Evolutionary conservation across 495 filamentous ascomycete genomes (phyloP).

Genomic region (Chaetomium cochliodes): DNA sequence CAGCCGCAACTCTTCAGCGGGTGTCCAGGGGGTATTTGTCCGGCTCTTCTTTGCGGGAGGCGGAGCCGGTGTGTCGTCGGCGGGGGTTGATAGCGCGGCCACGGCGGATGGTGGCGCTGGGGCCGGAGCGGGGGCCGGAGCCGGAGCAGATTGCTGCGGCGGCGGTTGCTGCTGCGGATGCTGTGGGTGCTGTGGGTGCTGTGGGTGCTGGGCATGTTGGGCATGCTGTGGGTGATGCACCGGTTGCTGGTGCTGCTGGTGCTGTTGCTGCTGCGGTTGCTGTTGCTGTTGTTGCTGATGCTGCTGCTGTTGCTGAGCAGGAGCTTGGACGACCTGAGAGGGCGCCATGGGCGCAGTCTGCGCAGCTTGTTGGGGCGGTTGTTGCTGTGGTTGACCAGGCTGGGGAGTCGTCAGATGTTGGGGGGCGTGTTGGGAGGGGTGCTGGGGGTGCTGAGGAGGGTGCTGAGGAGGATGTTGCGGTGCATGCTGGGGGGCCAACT

Average conservation of each 20-base stretch:
- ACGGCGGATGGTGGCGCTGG: slow-evolving; percentile 39
- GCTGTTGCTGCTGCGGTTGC: slow-evolving; percentile 12
- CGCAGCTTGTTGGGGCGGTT: slow-evolving; percentile 21
- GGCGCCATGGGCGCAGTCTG: slow-evolving; percentile 32
- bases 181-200: slow-evolving; percentile 3
- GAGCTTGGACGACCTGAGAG: slow-evolving; percentile 21
- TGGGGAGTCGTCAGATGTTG: slow-evolving; percentile 28
- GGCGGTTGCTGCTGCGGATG: not conserved
- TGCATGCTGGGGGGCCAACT: slow-evolving; percentile 29
- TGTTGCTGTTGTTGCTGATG: slow-evolving; percentile 11
- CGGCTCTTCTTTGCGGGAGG: slow-evolving; percentile 84
- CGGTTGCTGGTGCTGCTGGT: slow-evolving; percentile 14
- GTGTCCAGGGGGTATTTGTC: slow-evolving; percentile 97
- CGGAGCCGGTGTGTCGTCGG: slow-evolving; percentile 41
- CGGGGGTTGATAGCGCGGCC: slow-evolving; percentile 35
- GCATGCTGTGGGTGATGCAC: slow-evolving; percentile 14
- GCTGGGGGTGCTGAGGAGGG: slow-evolving; percentile 33
- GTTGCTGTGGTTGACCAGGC: slow-evolving; percentile 23
- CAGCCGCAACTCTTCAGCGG: slow-evolving; percentile 85
- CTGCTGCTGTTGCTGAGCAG: slow-evolving; percentile 22
- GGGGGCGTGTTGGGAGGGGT: slow-evolving; percentile 28
- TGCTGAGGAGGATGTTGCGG: slow-evolving; percentile 31
- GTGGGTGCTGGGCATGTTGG: slow-evolving; percentile 14
- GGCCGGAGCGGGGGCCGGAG: slow-evolving; percentile 24
- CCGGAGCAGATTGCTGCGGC: slow-evolving; percentile 13